Conservation (phyloP, 2,329 filamentous ascomycete species). For the Aspergillus ibericus region DNA sequence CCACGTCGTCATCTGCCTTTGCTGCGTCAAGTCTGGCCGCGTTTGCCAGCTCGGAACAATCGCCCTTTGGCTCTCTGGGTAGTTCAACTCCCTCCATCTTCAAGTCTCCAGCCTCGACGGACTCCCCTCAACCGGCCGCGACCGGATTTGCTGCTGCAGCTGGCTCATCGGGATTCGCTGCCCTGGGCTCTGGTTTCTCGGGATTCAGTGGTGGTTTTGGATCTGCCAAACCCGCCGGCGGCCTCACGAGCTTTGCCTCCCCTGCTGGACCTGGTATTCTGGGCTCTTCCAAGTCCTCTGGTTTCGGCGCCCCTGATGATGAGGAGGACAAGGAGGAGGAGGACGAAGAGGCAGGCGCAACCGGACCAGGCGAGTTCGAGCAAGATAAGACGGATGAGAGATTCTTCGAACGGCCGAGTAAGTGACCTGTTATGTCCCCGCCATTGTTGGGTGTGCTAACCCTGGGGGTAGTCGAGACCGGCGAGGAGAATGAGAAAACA, state of each 20-base stretch:
- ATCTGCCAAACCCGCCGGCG: slow-evolving; percentile 44
- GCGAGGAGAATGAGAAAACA: slow-evolving; percentile 79
- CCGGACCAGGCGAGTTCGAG: slow-evolving; percentile 51
- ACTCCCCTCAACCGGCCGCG: slow-evolving; percentile 21
- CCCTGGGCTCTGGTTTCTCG: slow-evolving; percentile 38
- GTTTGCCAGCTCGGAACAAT: slow-evolving; percentile 60
- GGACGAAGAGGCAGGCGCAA: slow-evolving; percentile 51
- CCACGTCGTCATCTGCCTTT: slow-evolving; percentile 63
- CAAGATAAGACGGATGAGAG: slow-evolving; percentile 51
- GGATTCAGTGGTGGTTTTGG: slow-evolving; percentile 52
- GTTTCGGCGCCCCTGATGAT: slow-evolving; percentile 72
- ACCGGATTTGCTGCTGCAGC: slow-evolving; percentile 35
- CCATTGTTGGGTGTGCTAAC: slow-evolving; percentile 26
- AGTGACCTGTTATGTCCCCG: slow-evolving; percentile 30
- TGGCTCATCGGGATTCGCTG: slow-evolving; percentile 39
- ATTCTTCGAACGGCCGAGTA: slow-evolving; percentile 64
- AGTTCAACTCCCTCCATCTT: slow-evolving; percentile 47
- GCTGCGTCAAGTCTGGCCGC: slow-evolving; percentile 68
- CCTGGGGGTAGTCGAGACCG: slow-evolving; percentile 68
- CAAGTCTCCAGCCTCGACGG: slow-evolving; percentile 28
- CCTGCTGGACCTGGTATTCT: slow-evolving; percentile 51
- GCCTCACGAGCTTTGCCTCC: slow-evolving; percentile 69
- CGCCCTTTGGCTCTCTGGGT: slow-evolving; percentile 63
- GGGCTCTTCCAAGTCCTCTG: slow-evolving; percentile 49
- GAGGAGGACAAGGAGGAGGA: slow-evolving; percentile 51